Conservation (phyloP, 2,329 filamentous ascomycete genomes). For the Whalleya microplaca region DNA sequence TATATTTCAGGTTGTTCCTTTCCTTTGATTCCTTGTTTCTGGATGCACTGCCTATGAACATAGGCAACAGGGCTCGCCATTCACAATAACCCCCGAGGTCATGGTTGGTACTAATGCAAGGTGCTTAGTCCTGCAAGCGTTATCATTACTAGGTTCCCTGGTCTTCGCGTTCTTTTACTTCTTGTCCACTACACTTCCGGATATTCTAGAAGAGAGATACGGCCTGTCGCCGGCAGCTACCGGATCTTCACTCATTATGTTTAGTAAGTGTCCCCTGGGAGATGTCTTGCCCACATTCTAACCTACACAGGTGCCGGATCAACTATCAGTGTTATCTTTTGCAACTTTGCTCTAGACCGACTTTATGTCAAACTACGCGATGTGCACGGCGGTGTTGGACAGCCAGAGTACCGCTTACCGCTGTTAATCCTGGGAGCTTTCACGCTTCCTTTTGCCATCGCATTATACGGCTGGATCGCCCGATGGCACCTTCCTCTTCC, state of each 20-base stretch:
- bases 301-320: slow-evolving; percentile 51
- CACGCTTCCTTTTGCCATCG: slow-evolving; percentile 48
- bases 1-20: not conserved
- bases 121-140: not conserved
- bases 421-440: slow-evolving; percentile 52
- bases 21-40: slow-evolving; percentile 40
- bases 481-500: slow-evolving; percentile 47
- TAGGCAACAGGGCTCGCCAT: too few relatives aligned
- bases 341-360: slow-evolving; percentile 55
- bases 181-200: slow-evolving; percentile 56
- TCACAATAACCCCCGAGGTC: not conserved
- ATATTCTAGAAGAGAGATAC: slow-evolving; percentile 53
- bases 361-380: slow-evolving; percentile 55
- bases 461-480: slow-evolving; percentile 56
- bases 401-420: slow-evolving; percentile 60
- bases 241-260: slow-evolving; percentile 57
- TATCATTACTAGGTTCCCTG: slow-evolving; percentile 51
- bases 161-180: slow-evolving; percentile 58
- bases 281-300: slow-evolving; percentile 14
- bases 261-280: slow-evolving; percentile 46
- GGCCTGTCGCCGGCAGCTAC: slow-evolving; percentile 53
- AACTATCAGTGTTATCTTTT: slow-evolving; percentile 49
- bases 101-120: not conserved
- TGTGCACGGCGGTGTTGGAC: slow-evolving; percentile 43
- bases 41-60: not conserved